phyloP scores from a whole-genome alignment of 352 stramenopile species.

The Lagenidium giganteum region DNA sequence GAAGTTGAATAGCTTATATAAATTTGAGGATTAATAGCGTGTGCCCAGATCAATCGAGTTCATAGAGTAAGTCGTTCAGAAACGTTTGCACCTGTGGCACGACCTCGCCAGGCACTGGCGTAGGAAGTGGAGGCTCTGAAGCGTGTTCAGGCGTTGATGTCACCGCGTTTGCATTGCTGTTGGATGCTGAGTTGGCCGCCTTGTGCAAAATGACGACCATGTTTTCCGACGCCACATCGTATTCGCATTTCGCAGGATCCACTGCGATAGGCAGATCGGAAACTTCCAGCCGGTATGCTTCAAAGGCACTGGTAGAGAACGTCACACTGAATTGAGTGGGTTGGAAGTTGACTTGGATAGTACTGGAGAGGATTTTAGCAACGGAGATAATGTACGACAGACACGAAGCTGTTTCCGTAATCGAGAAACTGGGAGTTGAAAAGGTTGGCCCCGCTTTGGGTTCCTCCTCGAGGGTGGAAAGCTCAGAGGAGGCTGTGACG shows the following conservation, averaged over 20 bases:
- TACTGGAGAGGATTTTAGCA: conserved; percentile 23
- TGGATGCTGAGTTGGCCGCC: not conserved
- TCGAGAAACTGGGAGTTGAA: conserved; percentile 27
- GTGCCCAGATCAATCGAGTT: conserved; percentile 40
- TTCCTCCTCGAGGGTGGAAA: too few relatives aligned
- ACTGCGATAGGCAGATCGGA: conserved; percentile 24
- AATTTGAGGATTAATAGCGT: conserved; percentile 16
- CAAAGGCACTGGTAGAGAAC: conserved; percentile 14
- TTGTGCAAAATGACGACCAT: conserved; percentile 65
- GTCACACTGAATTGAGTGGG: conserved; percentile 25
- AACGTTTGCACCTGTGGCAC: too few relatives aligned
- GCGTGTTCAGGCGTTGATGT: not conserved
- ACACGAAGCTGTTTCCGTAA: conserved; percentile 37
- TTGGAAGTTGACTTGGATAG: conserved; percentile 34
- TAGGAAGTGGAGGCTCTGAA: conserved; percentile 1
- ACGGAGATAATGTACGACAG: conserved; percentile 49
- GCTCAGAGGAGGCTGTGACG: not conserved
- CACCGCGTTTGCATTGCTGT: not conserved
- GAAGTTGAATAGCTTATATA: conserved; percentile 21
- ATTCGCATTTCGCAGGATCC: conserved; percentile 22
- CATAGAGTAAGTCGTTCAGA: conserved; percentile 70
- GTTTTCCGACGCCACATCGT: conserved; percentile 66
- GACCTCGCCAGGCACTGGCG: conserved; percentile 10
- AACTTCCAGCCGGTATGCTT: conserved; percentile 28
- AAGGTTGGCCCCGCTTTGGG: too few relatives aligned